phyloP scores from a whole-genome alignment of 176 grass and related monocot species.

The Carex parvula region DNA sequence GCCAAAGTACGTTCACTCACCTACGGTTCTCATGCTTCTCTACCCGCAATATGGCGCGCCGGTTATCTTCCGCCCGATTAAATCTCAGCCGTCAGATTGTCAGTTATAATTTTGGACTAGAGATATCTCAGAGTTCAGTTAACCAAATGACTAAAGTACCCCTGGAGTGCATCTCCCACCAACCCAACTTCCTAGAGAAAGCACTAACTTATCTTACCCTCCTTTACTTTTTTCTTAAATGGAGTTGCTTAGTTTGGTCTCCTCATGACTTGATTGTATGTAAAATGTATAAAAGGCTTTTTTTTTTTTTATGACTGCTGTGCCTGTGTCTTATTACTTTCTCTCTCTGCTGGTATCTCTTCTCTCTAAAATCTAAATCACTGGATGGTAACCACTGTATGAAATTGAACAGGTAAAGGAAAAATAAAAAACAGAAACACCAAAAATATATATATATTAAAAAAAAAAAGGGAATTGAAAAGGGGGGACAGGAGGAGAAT shows the following conservation, averaged over 20 bases:
- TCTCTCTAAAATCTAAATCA: neutral
- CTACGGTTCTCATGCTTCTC: conserved; percentile 95
- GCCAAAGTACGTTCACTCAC: conserved; percentile 83
- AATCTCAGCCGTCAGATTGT: conserved; percentile 31
- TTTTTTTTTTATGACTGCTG: conserved; percentile 29
- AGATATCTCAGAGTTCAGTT: conserved; percentile 32
- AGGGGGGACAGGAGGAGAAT: conserved; percentile 3
- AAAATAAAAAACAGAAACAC: neutral
- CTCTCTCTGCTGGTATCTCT: neutral
- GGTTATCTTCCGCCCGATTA: conserved; percentile 53
- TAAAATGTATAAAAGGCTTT: conserved; percentile 66
- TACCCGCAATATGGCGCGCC: conserved; percentile 96
- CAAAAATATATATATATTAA: neutral
- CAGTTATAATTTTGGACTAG: conserved; percentile 8
- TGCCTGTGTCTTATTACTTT: neutral
- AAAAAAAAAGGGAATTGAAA: neutral
- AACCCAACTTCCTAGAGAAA: conserved; percentile 24
- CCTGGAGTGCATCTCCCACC: conserved; percentile 7
- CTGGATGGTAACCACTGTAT: neutral
- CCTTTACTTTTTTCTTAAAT: conserved; percentile 34
- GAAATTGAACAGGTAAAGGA: neutral
- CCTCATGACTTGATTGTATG: conserved; percentile 43
- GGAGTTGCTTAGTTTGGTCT: conserved; percentile 27
- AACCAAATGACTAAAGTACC: conserved; percentile 48
- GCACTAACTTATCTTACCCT: conserved; percentile 45